Base-by-base conservation (phyloP, 2,329 filamentous ascomycete genomes). In the Beauveria caledonica region DNA sequence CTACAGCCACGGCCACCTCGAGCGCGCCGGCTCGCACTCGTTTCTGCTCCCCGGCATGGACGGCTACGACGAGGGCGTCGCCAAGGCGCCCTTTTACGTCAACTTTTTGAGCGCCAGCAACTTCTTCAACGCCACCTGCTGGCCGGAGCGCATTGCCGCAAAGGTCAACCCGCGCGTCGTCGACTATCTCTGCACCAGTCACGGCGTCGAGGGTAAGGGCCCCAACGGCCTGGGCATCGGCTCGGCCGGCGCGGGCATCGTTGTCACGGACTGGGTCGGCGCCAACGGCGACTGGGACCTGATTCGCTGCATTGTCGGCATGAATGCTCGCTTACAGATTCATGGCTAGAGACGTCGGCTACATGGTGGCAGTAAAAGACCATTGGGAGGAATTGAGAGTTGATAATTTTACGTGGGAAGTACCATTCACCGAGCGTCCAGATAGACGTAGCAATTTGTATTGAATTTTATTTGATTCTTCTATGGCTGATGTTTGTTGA, bases 191-290 rank as follows among this genome's bases (percentile, higher is more conserved):
- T 87, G 84, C 69, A 74, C 77, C 64, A 74, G 74, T 13, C 85
- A 87, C 69, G 81, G 79, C 50, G 77, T 78, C 63, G 69, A 74
- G 7, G 79, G 77, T 54, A 78, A 78, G 64, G 82, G 81, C 0
- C 77, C 79, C 6, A 73, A 73, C 13, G 73, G 77, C 63, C 71
- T 82, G 55, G 75, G 78, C 50, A 77, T 86, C 39, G 86, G 88
- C 1, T 86, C 91, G 68, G 92, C 88, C 29, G 82, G 85, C 6
- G 95, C 92, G 1, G 94, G 94, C 4, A 85, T 97, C 62, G 86
- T 97, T 49, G 88, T 97, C 27, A 94, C 89, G 63, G 94, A 99
- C 73, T 97, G 90, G 90, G 92, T 97, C 55, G 94, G 94, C 2
- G 78, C 86, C 63, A 81, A 86, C 63, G 92, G 87, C 0, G 89